phyloP scores from a whole-genome alignment of 1,284 basidiomycete species.

The Papiliotrema flavescens region DNA sequence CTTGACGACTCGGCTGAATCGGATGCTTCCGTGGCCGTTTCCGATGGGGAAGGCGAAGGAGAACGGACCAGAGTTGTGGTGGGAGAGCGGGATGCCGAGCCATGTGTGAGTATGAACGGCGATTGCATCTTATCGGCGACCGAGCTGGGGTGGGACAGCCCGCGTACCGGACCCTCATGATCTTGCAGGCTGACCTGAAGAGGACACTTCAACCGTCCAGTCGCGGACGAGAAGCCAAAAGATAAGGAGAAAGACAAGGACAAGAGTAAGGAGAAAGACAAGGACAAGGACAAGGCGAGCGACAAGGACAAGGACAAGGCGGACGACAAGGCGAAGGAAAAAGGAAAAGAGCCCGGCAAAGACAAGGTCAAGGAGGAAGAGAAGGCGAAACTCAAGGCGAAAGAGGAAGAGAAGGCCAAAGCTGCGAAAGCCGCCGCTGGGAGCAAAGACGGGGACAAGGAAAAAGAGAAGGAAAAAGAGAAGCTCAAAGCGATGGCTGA shows the following conservation, averaged over 20 bases:
- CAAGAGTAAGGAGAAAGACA: too few relatives aligned
- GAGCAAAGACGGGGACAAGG: constrained; percentile 15
- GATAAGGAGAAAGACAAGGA: constrained; percentile 16
- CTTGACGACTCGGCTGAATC: constrained; percentile 31
- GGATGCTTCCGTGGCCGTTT: constrained; percentile 35
- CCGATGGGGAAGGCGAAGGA: constrained; percentile 28
- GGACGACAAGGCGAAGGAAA: too few relatives aligned
- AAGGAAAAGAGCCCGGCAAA: too few relatives aligned
- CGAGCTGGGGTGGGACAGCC: too few relatives aligned
- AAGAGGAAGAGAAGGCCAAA: constrained; percentile 19
- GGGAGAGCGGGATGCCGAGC: constrained; percentile 37
- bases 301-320: constrained; percentile 14
- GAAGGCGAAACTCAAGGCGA: too few relatives aligned
- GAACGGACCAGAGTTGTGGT: constrained; percentile 31
- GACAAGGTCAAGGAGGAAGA: constrained; percentile 14
- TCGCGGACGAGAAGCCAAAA: constrained; percentile 8
- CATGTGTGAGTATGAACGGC: constrained; percentile 30
- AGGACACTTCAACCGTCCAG: constrained; percentile 34
- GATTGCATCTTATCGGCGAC: not conserved
- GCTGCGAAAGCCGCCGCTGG: constrained; percentile 11
- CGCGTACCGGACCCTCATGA: too few relatives aligned
- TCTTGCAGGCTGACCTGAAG: constrained; percentile 7
- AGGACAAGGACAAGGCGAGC: too few relatives aligned
- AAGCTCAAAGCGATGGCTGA: constrained; percentile 19
- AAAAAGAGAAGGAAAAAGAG: constrained; percentile 20